phyloP scores from a whole-genome alignment of 2,329 filamentous ascomycete species.

The Fusarium piperis region DNA sequence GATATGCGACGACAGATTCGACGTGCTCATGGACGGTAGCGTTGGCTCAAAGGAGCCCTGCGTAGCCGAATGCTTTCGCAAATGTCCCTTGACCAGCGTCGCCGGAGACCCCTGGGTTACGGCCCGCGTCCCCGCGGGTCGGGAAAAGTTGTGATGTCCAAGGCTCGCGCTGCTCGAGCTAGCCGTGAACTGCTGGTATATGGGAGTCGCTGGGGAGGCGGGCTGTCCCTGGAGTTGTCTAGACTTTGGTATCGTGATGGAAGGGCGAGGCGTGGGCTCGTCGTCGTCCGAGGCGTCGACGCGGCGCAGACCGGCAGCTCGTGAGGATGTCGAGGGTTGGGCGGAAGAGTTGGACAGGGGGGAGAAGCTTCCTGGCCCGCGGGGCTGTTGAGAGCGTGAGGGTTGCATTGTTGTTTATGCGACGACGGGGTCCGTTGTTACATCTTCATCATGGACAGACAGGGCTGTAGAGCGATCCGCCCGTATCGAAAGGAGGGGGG shows the following conservation, averaged over 20 bases:
- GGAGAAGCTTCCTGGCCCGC: conserved; percentile 66
- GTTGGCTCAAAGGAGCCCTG: conserved; percentile 82
- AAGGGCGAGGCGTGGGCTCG: conserved; percentile 34
- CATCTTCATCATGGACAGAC: conserved; percentile 51
- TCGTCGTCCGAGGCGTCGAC: conserved; percentile 46
- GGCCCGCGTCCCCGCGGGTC: conserved; percentile 55
- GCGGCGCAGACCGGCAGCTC: conserved; percentile 45
- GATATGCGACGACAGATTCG: conserved; percentile 63
- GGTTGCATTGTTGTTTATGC: conserved; percentile 58
- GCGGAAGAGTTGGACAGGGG: conserved; percentile 54
- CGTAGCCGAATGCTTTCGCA: conserved; percentile 75
- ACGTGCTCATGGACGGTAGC: conserved; percentile 69
- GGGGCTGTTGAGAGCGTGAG: conserved; percentile 54
- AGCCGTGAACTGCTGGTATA: conserved; percentile 59
- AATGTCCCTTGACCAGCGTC: conserved; percentile 55
- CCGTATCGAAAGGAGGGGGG: conserved; percentile 7
- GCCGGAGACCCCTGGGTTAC: conserved; percentile 44
- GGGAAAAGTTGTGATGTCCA: conserved; percentile 64
- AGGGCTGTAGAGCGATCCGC: conserved; percentile 10
- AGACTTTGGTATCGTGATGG: conserved; percentile 58
- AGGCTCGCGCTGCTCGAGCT: conserved; percentile 58
- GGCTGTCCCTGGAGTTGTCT: conserved; percentile 49
- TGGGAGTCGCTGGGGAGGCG: conserved; percentile 54
- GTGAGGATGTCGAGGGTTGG: conserved; percentile 39
- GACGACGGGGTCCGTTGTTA: conserved; percentile 47